These are phyloP conservation scores for Microdochium paspali DNA, from an alignment of 2,329 filamentous ascomycete genomes.

Conservation along the genomic window DNA sequence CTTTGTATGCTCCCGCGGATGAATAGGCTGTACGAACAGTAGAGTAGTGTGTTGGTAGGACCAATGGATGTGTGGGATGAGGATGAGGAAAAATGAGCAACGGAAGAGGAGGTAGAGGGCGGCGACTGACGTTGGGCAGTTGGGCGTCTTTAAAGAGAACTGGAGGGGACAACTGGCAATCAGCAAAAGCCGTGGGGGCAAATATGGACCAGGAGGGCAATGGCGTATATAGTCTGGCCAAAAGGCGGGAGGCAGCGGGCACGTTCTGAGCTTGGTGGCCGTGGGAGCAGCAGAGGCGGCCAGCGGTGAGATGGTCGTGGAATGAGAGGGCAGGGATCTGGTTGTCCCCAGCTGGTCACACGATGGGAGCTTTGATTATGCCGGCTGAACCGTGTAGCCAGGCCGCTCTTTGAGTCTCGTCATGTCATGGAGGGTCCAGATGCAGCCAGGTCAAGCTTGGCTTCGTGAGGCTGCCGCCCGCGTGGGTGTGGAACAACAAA, in stretches of 20 bases:
- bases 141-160: background rate
- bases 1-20: background rate
- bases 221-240: background rate
- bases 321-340: background rate
- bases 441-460: too few species aligned
- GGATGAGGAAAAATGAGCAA: background rate
- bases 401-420: too few species aligned
- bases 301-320: background rate
- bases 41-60: background rate
- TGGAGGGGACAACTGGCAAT: background rate
- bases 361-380: background rate
- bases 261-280: background rate
- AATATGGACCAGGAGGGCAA: background rate
- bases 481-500: too few species aligned
- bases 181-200: background rate
- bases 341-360: background rate
- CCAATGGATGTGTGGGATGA: background rate
- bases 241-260: background rate
- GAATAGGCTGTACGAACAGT: background rate
- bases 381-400: background rate
- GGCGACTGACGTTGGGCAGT: background rate
- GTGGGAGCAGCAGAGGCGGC: background rate
- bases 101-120: too few species aligned
- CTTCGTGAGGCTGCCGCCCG: too few species aligned
- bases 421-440: too few species aligned